Evolutionary conservation across 202 grass and related monocot genomes (phyloP).

Genomic region (Tripidium arundinaceum): DNA sequence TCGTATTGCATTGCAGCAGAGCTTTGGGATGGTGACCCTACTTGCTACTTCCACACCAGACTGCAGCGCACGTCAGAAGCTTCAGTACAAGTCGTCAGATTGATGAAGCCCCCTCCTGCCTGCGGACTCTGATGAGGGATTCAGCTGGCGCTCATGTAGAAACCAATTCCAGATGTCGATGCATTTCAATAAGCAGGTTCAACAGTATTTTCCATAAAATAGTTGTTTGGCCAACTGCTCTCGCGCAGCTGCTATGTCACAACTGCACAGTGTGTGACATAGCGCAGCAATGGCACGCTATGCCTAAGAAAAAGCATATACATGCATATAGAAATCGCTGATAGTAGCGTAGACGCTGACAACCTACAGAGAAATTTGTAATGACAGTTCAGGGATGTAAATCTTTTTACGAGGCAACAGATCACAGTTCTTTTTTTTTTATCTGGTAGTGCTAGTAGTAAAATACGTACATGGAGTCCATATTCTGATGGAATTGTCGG

Average conservation of each 20-base stretch:
- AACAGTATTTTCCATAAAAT: slow-evolving; percentile 9
- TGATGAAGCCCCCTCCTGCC: slow-evolving; percentile 18
- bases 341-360: slow-evolving; percentile 52
- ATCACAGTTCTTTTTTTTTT: slow-evolving; percentile 10
- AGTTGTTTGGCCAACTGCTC: slow-evolving; percentile 3
- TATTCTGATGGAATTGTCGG: neutral
- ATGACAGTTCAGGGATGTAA: slow-evolving; percentile 49
- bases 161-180: slow-evolving; percentile 15
- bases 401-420: slow-evolving; percentile 44
- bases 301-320: slow-evolving; percentile 28
- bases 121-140: slow-evolving; percentile 4
- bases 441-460: neutral
- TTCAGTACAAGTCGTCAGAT: slow-evolving; percentile 18
- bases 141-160: slow-evolving; percentile 15
- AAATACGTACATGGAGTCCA: neutral
- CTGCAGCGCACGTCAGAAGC: slow-evolving; percentile 14
- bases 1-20: slow-evolving; percentile 7
- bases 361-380: slow-evolving; percentile 49
- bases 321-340: slow-evolving; percentile 49
- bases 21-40: neutral
- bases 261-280: slow-evolving; percentile 31
- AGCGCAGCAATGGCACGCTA: slow-evolving; percentile 29
- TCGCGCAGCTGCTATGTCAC: slow-evolving; percentile 33
- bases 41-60: slow-evolving; percentile 23
- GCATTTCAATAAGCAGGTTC: slow-evolving; percentile 46